These are phyloP conservation scores for Backusella psychrophila DNA, from an alignment of 192 early-diverging fungal genomes.

Conservation along the genomic window DNA sequence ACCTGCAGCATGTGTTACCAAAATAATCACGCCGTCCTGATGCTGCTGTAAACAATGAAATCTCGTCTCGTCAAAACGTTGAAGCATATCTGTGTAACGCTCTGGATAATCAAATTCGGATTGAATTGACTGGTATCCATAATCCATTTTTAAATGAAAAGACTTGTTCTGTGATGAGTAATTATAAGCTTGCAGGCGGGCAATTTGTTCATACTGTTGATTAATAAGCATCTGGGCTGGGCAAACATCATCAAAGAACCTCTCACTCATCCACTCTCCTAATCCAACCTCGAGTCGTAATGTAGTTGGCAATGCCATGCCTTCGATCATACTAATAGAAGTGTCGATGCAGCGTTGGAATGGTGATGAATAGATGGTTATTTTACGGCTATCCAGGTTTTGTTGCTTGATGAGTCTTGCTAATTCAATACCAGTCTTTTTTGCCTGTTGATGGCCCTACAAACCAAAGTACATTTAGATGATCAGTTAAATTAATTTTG, in stretches of 20 bases:
- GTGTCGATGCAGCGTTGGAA: conserved; percentile 41
- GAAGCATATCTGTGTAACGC: conserved; percentile 26
- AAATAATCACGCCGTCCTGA: conserved; percentile 13
- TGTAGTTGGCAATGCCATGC: conserved; percentile 11
- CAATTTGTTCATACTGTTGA: conserved; percentile 29
- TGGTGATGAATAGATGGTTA: conserved; percentile 35
- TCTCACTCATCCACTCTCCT: conserved; percentile 39
- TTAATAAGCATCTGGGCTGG: conserved; percentile 19
- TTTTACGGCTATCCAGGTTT: conserved; percentile 11
- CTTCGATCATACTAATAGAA: conserved; percentile 24
- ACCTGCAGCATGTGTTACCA: conserved; percentile 34
- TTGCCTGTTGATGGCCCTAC: conserved; percentile 28
- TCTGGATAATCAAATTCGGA: conserved; percentile 35
- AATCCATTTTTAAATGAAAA: conserved; percentile 16
- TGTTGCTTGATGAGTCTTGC: conserved; percentile 12
- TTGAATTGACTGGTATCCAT: conserved; percentile 5
- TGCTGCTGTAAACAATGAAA: conserved; percentile 4
- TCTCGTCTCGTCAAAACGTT: conserved; percentile 25
- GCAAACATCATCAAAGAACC: conserved; percentile 33
- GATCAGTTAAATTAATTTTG: background rate
- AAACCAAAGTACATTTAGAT: background rate
- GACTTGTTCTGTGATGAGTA: conserved; percentile 10
- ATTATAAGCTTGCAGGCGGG: conserved; percentile 18
- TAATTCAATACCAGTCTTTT: conserved; percentile 32
- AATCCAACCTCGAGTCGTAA: conserved; percentile 32